Base-by-base conservation (phyloP, 2,329 filamentous ascomycete genomes). In the Fusarium mangiferae region DNA sequence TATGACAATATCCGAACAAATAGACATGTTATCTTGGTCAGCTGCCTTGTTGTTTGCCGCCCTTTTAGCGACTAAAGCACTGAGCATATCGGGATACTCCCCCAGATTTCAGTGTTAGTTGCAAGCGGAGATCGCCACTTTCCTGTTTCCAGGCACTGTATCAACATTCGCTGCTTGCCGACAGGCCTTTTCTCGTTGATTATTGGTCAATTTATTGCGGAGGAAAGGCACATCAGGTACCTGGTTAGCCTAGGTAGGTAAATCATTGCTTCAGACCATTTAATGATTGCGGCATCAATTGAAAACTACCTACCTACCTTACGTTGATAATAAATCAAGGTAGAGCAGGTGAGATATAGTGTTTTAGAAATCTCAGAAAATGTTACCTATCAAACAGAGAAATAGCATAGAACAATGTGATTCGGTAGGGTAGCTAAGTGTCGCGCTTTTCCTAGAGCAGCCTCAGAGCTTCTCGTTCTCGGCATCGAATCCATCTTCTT, bases 91-190 rank as follows among this genome's bases (percentile, higher is more conserved):
- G 72, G 57, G 44, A 49, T 58, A 30, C 38, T 39, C 52, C 67
- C 66, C 67, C 66, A 54, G 72, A 61, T 61, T 73, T 39, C 48
- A 48, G 52, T 63, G 65, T 52, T 63, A 59, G 57, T 59, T 57
- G 58, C 52, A 55, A 56, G 72, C 80, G 80, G 80, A 82, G 79
- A 79, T 82, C 80, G 80, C 80, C 80, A 81, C 80, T 66, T 70
- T 76, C 77, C 77, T 74, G 51, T 62, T 61, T 66, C 55, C 59
- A 72, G 62, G 24, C 55, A 54, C 51, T 59, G 54, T 52, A 51
- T 59, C 56, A 36, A 57, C 49, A 49, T 33, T 63, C 71, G 71
- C 71, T 59, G 67, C 61, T 60, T 73, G 68, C 71, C 71, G 71
- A 71, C 35, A 62, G 66, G 44, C 55, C 30, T 12, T 33, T 45